These are phyloP conservation scores for Leishmania tropica DNA, from an alignment of 208 protist species.

Conservation along the genomic window DNA sequence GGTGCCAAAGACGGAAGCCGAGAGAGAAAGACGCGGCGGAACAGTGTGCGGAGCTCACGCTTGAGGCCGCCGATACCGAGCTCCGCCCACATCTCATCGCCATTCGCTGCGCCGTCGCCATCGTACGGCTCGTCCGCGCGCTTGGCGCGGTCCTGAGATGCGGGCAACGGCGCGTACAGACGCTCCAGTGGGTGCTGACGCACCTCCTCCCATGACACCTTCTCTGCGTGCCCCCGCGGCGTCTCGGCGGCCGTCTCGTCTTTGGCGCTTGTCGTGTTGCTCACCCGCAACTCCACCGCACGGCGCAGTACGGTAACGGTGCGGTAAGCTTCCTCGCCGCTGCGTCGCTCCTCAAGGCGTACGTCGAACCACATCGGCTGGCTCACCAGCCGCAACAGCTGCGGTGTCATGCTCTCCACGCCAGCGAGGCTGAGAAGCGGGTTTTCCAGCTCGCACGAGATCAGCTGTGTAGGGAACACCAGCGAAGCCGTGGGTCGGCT, in stretches of 20 bases:
- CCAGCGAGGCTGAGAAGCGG: slow-evolving; percentile 33
- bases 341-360: slow-evolving; percentile 19
- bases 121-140: background rate
- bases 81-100: slow-evolving; percentile 50
- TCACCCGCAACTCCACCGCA: slow-evolving; percentile 57
- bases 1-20: slow-evolving; percentile 90
- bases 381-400: slow-evolving; percentile 14
- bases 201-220: slow-evolving; percentile 25
- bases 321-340: slow-evolving; percentile 10
- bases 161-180: slow-evolving; percentile 35
- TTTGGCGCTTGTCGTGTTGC: background rate
- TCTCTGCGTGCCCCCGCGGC: slow-evolving; percentile 2
- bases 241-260: background rate
- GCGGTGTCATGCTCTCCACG: slow-evolving; percentile 13
- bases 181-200: slow-evolving; percentile 50
- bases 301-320: slow-evolving; percentile 39
- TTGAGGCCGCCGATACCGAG: slow-evolving; percentile 97
- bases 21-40: slow-evolving; percentile 98
- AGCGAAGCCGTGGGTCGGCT: slow-evolving; percentile 31
- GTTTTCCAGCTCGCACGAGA: slow-evolving; percentile 59
- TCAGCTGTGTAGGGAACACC: slow-evolving; percentile 66
- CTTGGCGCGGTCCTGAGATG: background rate
- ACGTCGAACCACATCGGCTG: slow-evolving; percentile 29
- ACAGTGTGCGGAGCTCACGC: slow-evolving; percentile 95
- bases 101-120: slow-evolving; percentile 5